A percentile compares a stretch with the other conserved stretches of the same genome.
phyloP scores from a whole-genome alignment of 345 rosid species.

The Luvunga scandens region DNA sequence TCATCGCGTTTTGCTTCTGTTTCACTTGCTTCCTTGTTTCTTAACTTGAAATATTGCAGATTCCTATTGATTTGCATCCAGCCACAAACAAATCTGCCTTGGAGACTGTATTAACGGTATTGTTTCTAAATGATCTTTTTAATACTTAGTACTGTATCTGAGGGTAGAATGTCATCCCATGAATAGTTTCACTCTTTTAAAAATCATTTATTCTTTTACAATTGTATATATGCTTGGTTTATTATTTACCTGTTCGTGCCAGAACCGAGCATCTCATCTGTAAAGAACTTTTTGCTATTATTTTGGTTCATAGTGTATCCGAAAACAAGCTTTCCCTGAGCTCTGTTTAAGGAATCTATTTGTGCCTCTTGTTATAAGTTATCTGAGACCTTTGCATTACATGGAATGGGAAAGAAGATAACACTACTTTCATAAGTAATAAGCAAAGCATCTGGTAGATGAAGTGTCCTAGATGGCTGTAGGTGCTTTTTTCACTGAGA shows the following conservation, averaged over 20 bases:
- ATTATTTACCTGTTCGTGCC: neutral
- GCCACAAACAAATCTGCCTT: slow-evolving; percentile 85
- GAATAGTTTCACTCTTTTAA: neutral
- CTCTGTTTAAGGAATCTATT: too few relatives aligned
- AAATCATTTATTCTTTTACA: neutral
- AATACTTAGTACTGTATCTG: neutral
- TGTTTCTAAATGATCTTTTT: slow-evolving; percentile 17
- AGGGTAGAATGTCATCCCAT: neutral
- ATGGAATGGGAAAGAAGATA: neutral
- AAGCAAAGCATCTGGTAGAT: neutral
- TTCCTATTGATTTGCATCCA: slow-evolving; percentile 97
- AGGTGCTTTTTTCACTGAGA: neutral
- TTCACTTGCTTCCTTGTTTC: slow-evolving; percentile 11
- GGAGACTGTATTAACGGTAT: slow-evolving; percentile 99
- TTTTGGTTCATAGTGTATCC: neutral
- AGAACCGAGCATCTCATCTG: neutral
- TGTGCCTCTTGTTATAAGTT: neutral
- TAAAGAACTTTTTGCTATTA: neutral
- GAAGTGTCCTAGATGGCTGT: neutral
- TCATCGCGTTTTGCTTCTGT: slow-evolving; percentile 8
- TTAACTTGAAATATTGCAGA: slow-evolving; percentile 49
- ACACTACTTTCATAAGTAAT: too few relatives aligned
- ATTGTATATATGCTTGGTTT: neutral
- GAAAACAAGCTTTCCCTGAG: neutral
- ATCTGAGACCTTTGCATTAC: neutral